Conservation (phyloP, 2,329 filamentous ascomycete genomes). For the Claviceps cyperi region DNA sequence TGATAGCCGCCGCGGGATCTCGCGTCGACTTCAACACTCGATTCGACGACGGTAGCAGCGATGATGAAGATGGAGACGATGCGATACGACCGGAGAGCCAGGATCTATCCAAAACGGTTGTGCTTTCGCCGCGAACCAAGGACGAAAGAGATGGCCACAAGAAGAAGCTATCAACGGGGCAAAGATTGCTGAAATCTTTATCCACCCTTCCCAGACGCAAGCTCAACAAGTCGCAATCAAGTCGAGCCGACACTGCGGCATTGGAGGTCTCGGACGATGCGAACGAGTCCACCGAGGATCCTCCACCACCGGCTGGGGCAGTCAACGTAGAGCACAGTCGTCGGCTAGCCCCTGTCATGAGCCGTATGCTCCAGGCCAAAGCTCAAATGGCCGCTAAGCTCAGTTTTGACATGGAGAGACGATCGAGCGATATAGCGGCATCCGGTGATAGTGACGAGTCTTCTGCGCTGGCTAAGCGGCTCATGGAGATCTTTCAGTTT, state of each 20-base stretch:
- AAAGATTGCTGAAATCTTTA: conserved; percentile 51
- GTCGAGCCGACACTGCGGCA: conserved; percentile 23
- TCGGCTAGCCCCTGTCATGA: conserved; percentile 56
- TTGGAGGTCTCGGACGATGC: conserved; percentile 18
- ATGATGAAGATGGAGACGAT: conserved; percentile 55
- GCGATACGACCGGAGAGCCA: conserved; percentile 28
- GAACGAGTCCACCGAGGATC: conserved; percentile 13
- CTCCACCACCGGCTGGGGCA: conserved; percentile 9
- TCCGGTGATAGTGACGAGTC: conserved; percentile 25
- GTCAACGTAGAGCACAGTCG: conserved; percentile 19
- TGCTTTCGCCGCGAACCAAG: conserved; percentile 21
- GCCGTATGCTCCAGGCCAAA: conserved; percentile 60
- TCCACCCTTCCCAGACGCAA: conserved; percentile 40
- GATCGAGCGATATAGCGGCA: conserved; percentile 25
- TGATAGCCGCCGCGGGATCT: conserved; percentile 80
- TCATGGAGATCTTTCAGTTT: conserved; percentile 80
- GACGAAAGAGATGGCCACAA: conserved; percentile 29
- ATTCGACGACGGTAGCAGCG: conserved; percentile 67
- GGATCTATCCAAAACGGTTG: conserved; percentile 26
- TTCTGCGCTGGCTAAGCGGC: conserved; percentile 49
- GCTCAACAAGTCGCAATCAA: conserved; percentile 26
- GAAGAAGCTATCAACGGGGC: conserved; percentile 44
- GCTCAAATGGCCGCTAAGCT: conserved; percentile 46
- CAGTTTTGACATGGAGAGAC: conserved; percentile 39
- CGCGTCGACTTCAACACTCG: conserved; percentile 68